These are phyloP conservation scores for Coemansia sp. DNA, from an alignment of 192 early-diverging fungal genomes.

Conservation along the genomic window DNA sequence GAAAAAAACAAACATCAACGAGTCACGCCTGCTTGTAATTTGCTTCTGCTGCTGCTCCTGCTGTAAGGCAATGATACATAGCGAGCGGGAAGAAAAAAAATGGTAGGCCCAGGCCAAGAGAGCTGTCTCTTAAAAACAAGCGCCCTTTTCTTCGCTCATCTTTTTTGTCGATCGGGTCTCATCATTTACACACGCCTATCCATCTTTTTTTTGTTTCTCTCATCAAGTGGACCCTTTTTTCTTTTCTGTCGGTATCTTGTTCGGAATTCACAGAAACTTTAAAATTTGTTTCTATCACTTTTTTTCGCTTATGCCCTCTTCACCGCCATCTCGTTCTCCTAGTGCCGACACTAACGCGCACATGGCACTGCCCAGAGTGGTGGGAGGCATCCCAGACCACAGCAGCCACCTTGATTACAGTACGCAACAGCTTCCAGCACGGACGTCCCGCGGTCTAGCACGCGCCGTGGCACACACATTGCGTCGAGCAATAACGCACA, in stretches of 20 bases:
- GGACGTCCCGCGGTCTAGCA: background rate
- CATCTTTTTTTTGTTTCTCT: background rate
- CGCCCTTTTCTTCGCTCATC: background rate
- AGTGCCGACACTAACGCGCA: background rate
- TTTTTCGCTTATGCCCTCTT: background rate
- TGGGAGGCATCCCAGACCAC: background rate
- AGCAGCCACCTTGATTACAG: background rate
- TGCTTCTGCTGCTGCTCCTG: background rate
- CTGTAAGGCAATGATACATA: background rate
- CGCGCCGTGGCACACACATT: conserved; percentile 1
- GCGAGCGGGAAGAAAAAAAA: background rate
- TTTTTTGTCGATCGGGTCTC: background rate
- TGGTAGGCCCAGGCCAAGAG: background rate
- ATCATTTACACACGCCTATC: background rate
- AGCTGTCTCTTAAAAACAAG: background rate
- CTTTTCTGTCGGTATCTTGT: background rate
- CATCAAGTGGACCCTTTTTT: background rate
- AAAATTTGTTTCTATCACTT: background rate
- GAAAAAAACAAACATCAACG: background rate
- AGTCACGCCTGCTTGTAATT: background rate
- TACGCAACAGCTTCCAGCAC: background rate
- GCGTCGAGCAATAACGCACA: background rate
- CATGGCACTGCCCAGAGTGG: background rate
- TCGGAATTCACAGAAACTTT: background rate
- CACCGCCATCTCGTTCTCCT: background rate